Evolutionary conservation across 306 rosid genomes (phyloP).

Genomic region (Trichosanthes truncata): DNA sequence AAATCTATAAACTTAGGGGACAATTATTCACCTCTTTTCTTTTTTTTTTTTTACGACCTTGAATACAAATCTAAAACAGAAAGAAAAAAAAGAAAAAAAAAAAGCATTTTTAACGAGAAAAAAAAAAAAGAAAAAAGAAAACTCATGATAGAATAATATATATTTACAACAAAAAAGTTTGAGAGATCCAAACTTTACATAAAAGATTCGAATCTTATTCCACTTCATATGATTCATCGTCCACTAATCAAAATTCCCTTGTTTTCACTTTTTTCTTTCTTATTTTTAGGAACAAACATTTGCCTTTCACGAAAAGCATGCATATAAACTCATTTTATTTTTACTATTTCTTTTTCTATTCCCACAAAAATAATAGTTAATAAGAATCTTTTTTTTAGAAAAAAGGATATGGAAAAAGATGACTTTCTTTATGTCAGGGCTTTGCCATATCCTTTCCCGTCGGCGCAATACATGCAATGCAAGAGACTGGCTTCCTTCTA

Average conservation of each 20-base stretch:
- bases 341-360: not conserved
- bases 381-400: not conserved
- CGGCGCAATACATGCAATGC: slow-evolving; percentile 8
- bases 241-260: not conserved
- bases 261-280: not conserved
- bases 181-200: slow-evolving; percentile 2
- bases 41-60: too few relatives aligned
- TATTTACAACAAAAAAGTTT: not conserved
- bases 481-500: not conserved
- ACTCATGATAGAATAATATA: not conserved
- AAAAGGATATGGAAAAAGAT: not conserved
- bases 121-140: not conserved
- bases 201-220: not conserved
- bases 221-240: slow-evolving; percentile 3
- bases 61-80: too few relatives aligned
- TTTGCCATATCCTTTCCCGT: not conserved
- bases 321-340: not conserved
- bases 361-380: not conserved
- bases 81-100: too few relatives aligned
- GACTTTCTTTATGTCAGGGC: not conserved
- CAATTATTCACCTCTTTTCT: too few relatives aligned
- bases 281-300: not conserved
- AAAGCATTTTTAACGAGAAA: not conserved
- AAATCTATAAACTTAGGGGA: too few relatives aligned
- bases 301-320: slow-evolving; percentile 6